Conservation (phyloP, 73 alveolate genomes). For the Diophrys appendiculata region DNA sequence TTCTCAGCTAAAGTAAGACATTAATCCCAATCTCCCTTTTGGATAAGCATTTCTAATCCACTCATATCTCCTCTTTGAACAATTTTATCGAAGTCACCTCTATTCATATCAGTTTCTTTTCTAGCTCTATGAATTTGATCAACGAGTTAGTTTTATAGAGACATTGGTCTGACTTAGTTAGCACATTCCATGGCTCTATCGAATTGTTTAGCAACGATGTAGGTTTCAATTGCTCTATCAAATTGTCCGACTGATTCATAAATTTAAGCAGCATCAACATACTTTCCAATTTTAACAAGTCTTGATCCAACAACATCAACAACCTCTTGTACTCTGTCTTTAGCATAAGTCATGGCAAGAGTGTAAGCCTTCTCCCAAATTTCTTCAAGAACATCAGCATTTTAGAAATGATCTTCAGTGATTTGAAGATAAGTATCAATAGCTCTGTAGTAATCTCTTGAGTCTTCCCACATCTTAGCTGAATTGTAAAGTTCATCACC, state of each 20-base stretch:
- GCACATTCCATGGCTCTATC: constrained; percentile 95
- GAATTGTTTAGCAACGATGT: constrained; percentile 79
- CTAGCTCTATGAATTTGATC: constrained; percentile 65
- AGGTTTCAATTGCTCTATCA: constrained; percentile 94
- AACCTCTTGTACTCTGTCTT: constrained; percentile 92
- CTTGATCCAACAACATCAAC: constrained; percentile 91
- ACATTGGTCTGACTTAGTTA: constrained; percentile 67
- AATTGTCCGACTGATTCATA: constrained; percentile 94
- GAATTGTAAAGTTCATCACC: constrained; percentile 87
- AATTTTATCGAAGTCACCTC: constrained; percentile 56
- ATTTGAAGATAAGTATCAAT: constrained; percentile 93
- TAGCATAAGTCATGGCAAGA: constrained; percentile 93
- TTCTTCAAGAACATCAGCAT: constrained; percentile 90
- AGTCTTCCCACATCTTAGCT: constrained; percentile 96
- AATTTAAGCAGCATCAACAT: constrained; percentile 94
- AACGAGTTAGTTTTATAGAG: constrained; percentile 70
- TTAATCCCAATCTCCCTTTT: constrained; percentile 86
- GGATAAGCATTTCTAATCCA: constrained; percentile 69
- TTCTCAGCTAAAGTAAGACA: constrained; percentile 91
- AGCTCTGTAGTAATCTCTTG: constrained; percentile 94
- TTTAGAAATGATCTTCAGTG: constrained; percentile 81
- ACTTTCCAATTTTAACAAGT: constrained; percentile 81
- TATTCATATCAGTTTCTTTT: constrained; percentile 66
- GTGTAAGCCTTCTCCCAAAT: constrained; percentile 95
- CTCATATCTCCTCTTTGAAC: constrained; percentile 68